A percentile compares a stretch with the other conserved stretches of the same genome.
Evolutionary conservation across 768 basidiomycete species (phyloP).

Genomic region (Serendipita sp.): DNA sequence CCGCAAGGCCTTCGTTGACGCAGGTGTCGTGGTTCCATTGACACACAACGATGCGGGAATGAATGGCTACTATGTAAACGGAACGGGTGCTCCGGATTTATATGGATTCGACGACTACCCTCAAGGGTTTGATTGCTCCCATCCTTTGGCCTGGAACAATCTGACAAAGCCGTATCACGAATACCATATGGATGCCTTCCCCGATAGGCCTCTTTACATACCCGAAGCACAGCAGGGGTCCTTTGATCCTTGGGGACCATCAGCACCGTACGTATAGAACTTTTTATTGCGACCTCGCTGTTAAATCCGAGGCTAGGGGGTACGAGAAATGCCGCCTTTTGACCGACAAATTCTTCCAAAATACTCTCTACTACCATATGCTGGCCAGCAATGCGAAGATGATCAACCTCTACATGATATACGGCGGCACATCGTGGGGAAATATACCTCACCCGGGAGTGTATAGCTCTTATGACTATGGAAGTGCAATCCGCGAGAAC

Average conservation of each 20-base stretch:
- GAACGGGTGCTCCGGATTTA: conserved; percentile 61
- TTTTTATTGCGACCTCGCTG: not conserved
- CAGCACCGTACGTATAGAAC: conserved; percentile 37
- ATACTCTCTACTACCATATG: conserved; percentile 61
- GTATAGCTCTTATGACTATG: conserved; percentile 73
- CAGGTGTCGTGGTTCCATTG: conserved; percentile 48
- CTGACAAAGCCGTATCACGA: conserved; percentile 47
- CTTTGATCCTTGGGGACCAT: conserved; percentile 70
- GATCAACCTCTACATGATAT: conserved; percentile 76
- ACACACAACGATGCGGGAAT: conserved; percentile 59
- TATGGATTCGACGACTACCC: conserved; percentile 29
- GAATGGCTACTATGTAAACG: conserved; percentile 48
- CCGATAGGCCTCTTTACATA: conserved; percentile 22
- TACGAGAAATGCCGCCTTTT: conserved; percentile 48
- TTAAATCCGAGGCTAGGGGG: not conserved
- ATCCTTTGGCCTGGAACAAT: conserved; percentile 48
- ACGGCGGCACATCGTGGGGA: conserved; percentile 79
- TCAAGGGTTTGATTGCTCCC: conserved; percentile 67
- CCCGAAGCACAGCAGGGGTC: conserved; percentile 55
- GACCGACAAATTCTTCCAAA: conserved; percentile 59
- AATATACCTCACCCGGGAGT: conserved; percentile 65
- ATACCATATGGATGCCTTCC: conserved; percentile 33
- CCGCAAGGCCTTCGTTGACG: conserved; percentile 36
- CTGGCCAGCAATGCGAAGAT: conserved; percentile 74
- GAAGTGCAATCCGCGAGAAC: conserved; percentile 37